These are phyloP conservation scores for Ceratocystis colombiana DNA, from an alignment of 2,329 filamentous ascomycete species.

Conservation along the genomic window DNA sequence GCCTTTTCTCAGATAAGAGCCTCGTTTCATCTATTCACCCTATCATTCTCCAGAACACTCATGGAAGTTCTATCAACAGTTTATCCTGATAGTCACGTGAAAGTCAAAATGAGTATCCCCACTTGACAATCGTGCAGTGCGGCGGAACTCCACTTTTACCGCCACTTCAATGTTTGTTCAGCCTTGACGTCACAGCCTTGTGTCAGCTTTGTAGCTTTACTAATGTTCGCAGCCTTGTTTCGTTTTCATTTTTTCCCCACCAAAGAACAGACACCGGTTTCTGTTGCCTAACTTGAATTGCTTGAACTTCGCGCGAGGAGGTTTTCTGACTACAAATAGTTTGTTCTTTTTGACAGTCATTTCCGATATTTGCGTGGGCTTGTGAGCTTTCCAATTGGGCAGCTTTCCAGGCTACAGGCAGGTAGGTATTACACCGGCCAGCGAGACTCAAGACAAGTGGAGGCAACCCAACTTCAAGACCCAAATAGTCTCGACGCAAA, in stretches of 20 bases:
- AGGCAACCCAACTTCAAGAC: no score
- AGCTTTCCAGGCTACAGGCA: neutral
- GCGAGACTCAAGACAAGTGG: neutral
- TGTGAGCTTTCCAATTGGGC: neutral
- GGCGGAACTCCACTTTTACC: constrained; percentile 5
- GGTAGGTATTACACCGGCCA: no score
- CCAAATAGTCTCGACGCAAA: no score
- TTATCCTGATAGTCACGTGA: neutral
- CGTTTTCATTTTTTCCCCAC: constrained; percentile 6
- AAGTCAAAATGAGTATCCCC: neutral
- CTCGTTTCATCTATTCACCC: no score
- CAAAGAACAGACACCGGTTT: neutral
- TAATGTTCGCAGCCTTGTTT: constrained; percentile 6
- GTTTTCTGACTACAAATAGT: neutral
- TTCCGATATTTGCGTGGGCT: neutral
- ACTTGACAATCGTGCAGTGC: constrained; percentile 12
- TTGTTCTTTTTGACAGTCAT: neutral
- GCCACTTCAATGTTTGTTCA: constrained; percentile 12
- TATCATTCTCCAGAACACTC: no score
- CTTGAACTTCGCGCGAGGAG: neutral
- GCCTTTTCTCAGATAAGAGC: no score
- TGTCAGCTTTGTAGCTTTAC: neutral
- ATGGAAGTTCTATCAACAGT: no score
- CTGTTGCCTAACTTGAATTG: neutral
- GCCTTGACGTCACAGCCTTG: constrained; percentile 26